Evolutionary conservation across 1,284 basidiomycete genomes (phyloP), one percentile per base, ranked within the genome.

Genomic region (Malassezia nana): DNA sequence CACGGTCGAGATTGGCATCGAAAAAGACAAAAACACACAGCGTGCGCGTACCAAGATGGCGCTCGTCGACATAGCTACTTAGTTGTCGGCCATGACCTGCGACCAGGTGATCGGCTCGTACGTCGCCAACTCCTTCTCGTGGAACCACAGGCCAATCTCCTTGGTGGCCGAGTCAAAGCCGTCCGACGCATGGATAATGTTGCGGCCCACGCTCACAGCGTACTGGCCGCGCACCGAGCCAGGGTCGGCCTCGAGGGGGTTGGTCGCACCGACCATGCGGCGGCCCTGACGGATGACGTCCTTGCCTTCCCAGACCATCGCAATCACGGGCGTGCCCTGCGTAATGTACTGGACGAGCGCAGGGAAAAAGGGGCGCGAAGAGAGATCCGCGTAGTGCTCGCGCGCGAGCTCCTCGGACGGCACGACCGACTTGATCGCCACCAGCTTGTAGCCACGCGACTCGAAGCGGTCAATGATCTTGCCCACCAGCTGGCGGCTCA

Each of bases 11-110:
- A 87, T 98, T 46, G 83, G 85, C 50, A 87, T 96, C 3, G 89
- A 92, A 74, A 94, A 91, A 65, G 91, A 98, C 74, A 83, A 81
- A 68, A 92, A 90, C 65, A 96, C 91, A 7, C 89, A 94, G 74
- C 79, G 92, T 52, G 89, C 89, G 9, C 85, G 84, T 64, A 89
- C 94, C 7, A 87, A 84, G 75, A 92, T 94, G 89, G 81, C 79
- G 5, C 78, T 94, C 39, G 78, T 85, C n/a, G 77, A 39, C 8
- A 22, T 42, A 38, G 30, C 33, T 47, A 38, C 50, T 48, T 60
- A 67, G 62, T 67, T 67, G 56, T 67, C 65, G 18, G 63, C 56
- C 58, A 64, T 62, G 58, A 64, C 58, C 62, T 60, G 62, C 47
- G 46, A 44, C 50, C 67, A 75, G 45, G 74, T 74, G 40, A 69